These are phyloP conservation scores for Bipolaris victoriae DNA, from an alignment of 2,329 filamentous ascomycete genomes.

Conservation along the genomic window DNA sequence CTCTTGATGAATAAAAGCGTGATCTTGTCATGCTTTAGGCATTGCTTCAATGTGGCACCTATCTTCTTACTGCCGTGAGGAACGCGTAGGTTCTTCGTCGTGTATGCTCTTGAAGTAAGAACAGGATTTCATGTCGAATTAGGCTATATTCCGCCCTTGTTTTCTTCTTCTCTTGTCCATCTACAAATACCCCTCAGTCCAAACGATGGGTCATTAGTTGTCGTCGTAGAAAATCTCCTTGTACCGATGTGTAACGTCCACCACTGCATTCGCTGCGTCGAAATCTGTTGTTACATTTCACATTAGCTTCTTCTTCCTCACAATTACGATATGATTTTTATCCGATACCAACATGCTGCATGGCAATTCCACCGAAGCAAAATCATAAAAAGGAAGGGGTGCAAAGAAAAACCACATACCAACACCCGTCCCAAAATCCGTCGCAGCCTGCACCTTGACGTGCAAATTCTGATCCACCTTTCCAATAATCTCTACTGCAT, in stretches of 20 bases:
- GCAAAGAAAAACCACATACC: constrained; percentile 60
- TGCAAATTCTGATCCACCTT: constrained; percentile 77
- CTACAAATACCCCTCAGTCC: not conserved
- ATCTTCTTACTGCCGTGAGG: not conserved
- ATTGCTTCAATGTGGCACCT: not conserved
- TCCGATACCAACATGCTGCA: too few relatives aligned
- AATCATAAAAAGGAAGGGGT: not conserved
- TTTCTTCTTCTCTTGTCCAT: not conserved
- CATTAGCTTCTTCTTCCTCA: not conserved
- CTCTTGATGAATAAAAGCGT: not conserved
- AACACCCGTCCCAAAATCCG: constrained; percentile 71
- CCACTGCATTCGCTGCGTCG: constrained; percentile 75
- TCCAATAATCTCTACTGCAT: constrained; percentile 77
- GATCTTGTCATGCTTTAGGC: not conserved
- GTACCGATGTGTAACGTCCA: constrained; percentile 83
- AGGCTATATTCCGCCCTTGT: not conserved
- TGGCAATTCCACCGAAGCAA: too few relatives aligned
- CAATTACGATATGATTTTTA: not conserved
- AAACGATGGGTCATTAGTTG: constrained; percentile 14
- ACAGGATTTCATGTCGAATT: not conserved
- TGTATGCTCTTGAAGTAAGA: not conserved
- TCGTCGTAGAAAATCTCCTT: constrained; percentile 78
- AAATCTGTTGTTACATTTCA: constrained; percentile 65
- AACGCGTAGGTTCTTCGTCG: not conserved
- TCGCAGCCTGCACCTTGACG: constrained; percentile 71